Conservation (phyloP, 176 grass and related monocot species). For the Cenchrus purpureus region DNA sequence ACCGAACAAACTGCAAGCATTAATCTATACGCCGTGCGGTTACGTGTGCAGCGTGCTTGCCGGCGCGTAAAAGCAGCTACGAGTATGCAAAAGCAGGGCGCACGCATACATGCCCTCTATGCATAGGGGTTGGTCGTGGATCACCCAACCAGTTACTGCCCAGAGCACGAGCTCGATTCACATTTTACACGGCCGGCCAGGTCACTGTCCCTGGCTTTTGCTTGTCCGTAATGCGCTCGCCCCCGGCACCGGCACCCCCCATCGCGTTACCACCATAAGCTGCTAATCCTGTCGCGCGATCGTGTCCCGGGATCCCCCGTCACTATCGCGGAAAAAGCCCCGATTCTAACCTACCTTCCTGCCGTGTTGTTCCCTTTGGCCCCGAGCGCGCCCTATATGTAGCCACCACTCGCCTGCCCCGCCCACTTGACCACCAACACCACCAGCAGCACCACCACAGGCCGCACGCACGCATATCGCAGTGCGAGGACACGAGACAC, state of each 20-base stretch:
- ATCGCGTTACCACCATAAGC: constrained; percentile 6
- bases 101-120: neutral
- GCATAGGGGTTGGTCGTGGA: constrained; percentile 1
- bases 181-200: constrained; percentile 42
- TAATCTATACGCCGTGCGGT: neutral
- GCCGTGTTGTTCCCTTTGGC: constrained; percentile 47
- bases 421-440: constrained; percentile 25
- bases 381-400: constrained; percentile 16
- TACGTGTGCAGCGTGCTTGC: constrained; percentile 22
- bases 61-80: constrained; percentile 6
- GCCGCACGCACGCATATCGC: neutral
- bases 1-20: neutral
- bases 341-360: constrained; percentile 70
- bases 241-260: constrained; percentile 19
- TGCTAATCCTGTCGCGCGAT: constrained; percentile 33
- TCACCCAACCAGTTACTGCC: constrained; percentile 10
- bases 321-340: constrained; percentile 22
- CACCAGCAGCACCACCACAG: neutral
- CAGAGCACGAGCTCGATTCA: constrained; percentile 24
- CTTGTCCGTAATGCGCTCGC: constrained; percentile 54
- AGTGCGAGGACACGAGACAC: neutral
- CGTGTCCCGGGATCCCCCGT: constrained; percentile 49
- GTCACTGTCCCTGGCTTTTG: constrained; percentile 36
- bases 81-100: neutral
- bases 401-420: neutral